Conservation (phyloP, 2,329 filamentous ascomycete genomes). For the Colletotrichum sojae region DNA sequence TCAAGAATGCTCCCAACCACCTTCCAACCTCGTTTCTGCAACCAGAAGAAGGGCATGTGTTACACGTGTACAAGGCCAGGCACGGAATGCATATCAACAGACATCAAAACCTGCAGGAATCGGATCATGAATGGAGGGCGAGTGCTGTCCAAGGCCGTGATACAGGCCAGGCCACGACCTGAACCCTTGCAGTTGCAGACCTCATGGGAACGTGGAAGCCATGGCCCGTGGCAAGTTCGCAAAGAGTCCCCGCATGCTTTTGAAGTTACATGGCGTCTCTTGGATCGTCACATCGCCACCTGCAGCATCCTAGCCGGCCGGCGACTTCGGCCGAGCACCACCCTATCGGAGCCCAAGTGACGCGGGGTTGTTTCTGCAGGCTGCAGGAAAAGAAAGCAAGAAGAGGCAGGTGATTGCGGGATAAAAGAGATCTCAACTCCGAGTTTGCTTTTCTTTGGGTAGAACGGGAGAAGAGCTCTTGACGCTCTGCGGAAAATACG, state of each 20-base stretch:
- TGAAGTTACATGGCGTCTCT: constrained; percentile 7
- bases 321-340: constrained; percentile 6
- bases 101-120: no score
- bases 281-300: constrained; percentile 24
- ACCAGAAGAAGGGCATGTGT: not conserved
- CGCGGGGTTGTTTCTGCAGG: not conserved
- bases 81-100: no score
- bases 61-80: no score
- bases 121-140: no score
- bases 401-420: not conserved
- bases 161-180: no score
- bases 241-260: not conserved
- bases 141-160: no score
- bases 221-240: not conserved
- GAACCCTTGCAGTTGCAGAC: no score
- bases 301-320: constrained; percentile 13
- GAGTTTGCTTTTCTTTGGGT: not conserved
- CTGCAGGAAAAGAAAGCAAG: not conserved
- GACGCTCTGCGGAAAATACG: not conserved
- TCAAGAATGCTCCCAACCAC: not conserved
- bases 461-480: not conserved
- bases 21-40: not conserved
- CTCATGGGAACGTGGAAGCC: not conserved
- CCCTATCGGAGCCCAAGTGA: not conserved
- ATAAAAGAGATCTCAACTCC: not conserved